Evolutionary conservation across 1,139 yeast genomes (phyloP), one percentile per base, ranked within the genome.

Genomic region (Taphrina flavorubra): DNA sequence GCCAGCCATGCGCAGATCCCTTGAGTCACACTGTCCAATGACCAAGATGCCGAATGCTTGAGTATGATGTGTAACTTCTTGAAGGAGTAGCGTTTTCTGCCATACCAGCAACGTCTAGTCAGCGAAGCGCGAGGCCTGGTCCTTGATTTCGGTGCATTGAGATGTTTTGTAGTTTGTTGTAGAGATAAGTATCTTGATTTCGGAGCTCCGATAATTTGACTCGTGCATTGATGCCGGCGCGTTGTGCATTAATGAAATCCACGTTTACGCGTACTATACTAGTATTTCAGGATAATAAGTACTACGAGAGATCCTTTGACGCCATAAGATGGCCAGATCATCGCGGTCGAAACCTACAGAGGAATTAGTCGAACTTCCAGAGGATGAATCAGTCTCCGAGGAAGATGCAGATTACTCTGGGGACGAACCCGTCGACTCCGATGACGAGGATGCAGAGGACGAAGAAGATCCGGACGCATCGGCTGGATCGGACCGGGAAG

Each of bases 261-360:
- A 49, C 31, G 53, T 2, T 49, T 25, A 25, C 53, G 53, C 53
- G 53, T 49, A n/a, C n/a, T n/a, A n/a, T n/a, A n/a, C n/a, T n/a
- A 7, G 36, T n/a, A 49, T 25, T 20, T 20, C 8, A 49, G 51
- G 10, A 25, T 25, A 25, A 25, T 25, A 25, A 25, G 31, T 25
- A 0, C n/a, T 1, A 11, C 14, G n/a, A 13, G 16, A 1, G 11
- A 18, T 46, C 51, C 6, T 11, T 16, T n/a, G 10, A 10, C 51
- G 2, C 16, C 25, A 18, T 18, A 44, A 14, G 20, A 63, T 63
- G 67, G 46, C 55, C 39, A 46, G 67, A 46, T 63, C 67, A 13
- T 63, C 67, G 5, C 67, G 67, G 20, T 63, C 67, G 7, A 63
- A 63, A 49, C 67, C 67, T 5, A 37, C 67, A 11, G 67, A 63